Evolutionary conservation across 2,329 filamentous ascomycete species (phyloP), one percentile per base, ranked within the genome.

Genomic region (Xylariaceae sp.): DNA sequence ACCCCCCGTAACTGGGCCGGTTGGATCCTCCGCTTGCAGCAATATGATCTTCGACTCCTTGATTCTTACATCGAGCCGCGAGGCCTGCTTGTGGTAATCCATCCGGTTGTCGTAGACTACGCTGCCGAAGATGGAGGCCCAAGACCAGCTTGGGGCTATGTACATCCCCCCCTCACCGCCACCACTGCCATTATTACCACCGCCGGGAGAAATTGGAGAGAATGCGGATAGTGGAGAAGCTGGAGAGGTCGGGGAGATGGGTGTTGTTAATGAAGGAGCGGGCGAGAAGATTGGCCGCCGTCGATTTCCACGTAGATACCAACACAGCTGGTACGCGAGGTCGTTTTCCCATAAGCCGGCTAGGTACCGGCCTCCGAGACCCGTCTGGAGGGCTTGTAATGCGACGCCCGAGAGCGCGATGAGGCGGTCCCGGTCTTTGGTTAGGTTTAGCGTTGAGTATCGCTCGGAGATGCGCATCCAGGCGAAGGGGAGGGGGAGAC

Each of bases 381-480:
- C 32, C 5, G 44, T 42, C 17, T 40, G 17, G 7, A 43, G 17
- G 3, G 41, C 49, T 34, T 40, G 49, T 34, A 47, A 40, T 4
- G 49, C 49, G 39, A 51, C 37, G 19, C 49, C 49, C 7, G 49
- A 17, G 5, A 51, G 40, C 25, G 49, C 49, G 2, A 49, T 27
- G 6, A 40, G 5, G 8, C 49, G 49, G 32, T 51, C 49, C 17
- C 27, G 27, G 23, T 40, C 42, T 10, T 36, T 45, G 3, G 45
- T 49, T 33, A 51, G 47, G 12, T 40, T 12, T 2, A 42, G 21
- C 17, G 8, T 4, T 5, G 45, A 49, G 42, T 51, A 51, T 8
- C 23, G 37, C 42, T 51, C 45, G 12, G 35, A 33, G 45, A 50
- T 39, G 16, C 48, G 45, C 48, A 50, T 50, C 48, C 48, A 50